Evolutionary conservation across 106 monocot species (phyloP), one percentile per base, ranked within the genome.

Genomic region (Chionographis japonica): DNA sequence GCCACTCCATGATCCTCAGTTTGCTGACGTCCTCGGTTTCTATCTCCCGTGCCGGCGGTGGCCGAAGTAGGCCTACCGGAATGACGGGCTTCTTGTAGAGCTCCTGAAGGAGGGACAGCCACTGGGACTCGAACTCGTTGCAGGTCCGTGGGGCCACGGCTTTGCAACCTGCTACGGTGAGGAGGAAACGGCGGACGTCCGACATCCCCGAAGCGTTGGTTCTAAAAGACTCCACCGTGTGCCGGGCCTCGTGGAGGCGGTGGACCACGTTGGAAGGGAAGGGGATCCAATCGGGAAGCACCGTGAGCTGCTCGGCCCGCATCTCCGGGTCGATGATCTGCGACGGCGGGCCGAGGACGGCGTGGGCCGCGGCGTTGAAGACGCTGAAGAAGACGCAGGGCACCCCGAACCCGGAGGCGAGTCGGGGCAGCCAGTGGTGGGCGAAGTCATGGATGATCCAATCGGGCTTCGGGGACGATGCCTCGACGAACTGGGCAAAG

Each of bases 371-470:
- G 6, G 80, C 68, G 12, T 43, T 46, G 53, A 76, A 62, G 12
- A 76, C 3, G 10, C 50, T 56, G 60, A 87, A 68, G 52, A 55
- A 71, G 14, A 68, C 54, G 18, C 74, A 80, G 2, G 79, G 83
- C 14, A 80, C 50, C 9, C 62, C 36, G 54, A 66, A 62, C 10
- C 11, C 43, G 39, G 58, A 35, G 8, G 83, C 83, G 11, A 80
- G 40, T 0, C 51, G 63, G 4, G 83, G 70, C 12, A 70, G 49
- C 87, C 87, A 87, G 52, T 71, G 60, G 27, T 66, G 72, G 19
- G 68, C 12, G 65, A 67, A 77, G 65, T 87, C 87, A 8, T 57
- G 42, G 54, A 86, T 12, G 50, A 89, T 76, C 76, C 76, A 86
- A 52, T 92, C 81, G 2, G 77, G 79, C 58, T 66, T 66, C 14